Conservation (phyloP, 345 rosid genomes). For the Lumnitzera littorea region DNA sequence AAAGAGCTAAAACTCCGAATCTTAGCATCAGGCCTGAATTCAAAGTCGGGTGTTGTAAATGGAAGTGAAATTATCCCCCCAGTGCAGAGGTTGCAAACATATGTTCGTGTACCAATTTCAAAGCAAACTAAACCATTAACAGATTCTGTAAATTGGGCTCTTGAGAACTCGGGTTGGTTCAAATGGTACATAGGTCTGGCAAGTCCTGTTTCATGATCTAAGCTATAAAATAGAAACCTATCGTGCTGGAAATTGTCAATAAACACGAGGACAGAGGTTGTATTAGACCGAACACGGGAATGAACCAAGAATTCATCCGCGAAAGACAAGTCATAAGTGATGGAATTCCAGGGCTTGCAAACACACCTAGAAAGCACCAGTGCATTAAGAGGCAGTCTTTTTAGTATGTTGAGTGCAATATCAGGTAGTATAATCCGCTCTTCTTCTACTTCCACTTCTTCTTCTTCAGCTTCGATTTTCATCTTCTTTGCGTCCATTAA, state of each 20-base stretch:
- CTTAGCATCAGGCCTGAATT: not conserved
- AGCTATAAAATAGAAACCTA: not conserved
- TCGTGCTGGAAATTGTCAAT: not conserved
- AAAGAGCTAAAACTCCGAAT: constrained; percentile 2
- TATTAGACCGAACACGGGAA: not conserved
- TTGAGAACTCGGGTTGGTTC: not conserved
- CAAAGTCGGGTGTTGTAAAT: not conserved
- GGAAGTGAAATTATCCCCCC: not conserved
- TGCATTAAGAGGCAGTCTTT: not conserved
- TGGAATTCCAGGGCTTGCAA: constrained; percentile 1
- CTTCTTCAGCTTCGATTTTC: too few relatives aligned
- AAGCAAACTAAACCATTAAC: constrained; percentile 8
- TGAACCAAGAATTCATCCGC: not conserved
- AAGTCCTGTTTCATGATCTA: constrained; percentile 2
- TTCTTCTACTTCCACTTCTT: too few relatives aligned
- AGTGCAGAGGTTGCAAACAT: constrained; percentile 2
- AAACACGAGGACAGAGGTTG: constrained; percentile 1
- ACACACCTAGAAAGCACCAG: not conserved
- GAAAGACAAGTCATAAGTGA: not conserved
- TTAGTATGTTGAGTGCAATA: constrained; percentile 3
- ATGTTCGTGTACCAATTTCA: not conserved
- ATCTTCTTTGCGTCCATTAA: too few relatives aligned
- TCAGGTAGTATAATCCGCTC: not conserved
- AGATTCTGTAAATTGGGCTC: not conserved
- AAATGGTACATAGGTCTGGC: not conserved